Percentiles rank a stretch among this genome's conserved stretches.
Conservation (phyloP, 768 basidiomycete genomes). For the Mycena vitilis region DNA sequence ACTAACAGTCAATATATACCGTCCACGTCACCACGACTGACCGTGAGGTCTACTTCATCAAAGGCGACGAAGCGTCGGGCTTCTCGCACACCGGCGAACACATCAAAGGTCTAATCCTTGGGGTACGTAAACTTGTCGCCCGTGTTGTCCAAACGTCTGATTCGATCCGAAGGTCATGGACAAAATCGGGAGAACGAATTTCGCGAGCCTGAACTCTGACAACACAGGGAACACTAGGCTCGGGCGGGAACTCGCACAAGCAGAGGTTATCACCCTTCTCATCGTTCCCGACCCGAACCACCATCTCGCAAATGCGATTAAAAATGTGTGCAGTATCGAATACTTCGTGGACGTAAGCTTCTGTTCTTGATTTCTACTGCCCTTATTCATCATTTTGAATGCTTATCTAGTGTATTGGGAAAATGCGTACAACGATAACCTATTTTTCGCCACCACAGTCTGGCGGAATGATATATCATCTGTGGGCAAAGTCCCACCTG, state of each 20-base stretch:
- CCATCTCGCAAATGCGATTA: constrained; percentile 29
- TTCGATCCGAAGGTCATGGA: constrained; percentile 35
- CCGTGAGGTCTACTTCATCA: constrained; percentile 3
- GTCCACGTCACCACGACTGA: not conserved
- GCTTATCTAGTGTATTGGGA: constrained; percentile 20
- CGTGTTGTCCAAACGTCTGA: not conserved
- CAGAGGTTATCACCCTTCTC: constrained; percentile 31
- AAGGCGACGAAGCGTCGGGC: constrained; percentile 11
- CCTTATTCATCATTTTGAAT: not conserved
- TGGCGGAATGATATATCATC: too few relatives aligned
- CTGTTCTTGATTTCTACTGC: not conserved
- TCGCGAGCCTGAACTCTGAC: constrained; percentile 35
- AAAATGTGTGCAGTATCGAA: constrained; percentile 33
- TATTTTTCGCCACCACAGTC: too few relatives aligned
- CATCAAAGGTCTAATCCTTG: not conserved
- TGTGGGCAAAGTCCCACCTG: too few relatives aligned
- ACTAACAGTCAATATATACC: too few relatives aligned
- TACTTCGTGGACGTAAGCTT: constrained; percentile 24
- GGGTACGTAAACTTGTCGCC: not conserved
- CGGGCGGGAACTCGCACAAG: constrained; percentile 24
- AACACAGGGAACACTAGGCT: constrained; percentile 40
- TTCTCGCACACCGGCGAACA: constrained; percentile 10
- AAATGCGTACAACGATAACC: constrained; percentile 23
- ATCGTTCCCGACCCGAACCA: constrained; percentile 38
- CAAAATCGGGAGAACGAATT: constrained; percentile 32